These are phyloP conservation scores for Venturia aucupariae DNA, from an alignment of 2,329 filamentous ascomycete genomes.

Conservation along the genomic window DNA sequence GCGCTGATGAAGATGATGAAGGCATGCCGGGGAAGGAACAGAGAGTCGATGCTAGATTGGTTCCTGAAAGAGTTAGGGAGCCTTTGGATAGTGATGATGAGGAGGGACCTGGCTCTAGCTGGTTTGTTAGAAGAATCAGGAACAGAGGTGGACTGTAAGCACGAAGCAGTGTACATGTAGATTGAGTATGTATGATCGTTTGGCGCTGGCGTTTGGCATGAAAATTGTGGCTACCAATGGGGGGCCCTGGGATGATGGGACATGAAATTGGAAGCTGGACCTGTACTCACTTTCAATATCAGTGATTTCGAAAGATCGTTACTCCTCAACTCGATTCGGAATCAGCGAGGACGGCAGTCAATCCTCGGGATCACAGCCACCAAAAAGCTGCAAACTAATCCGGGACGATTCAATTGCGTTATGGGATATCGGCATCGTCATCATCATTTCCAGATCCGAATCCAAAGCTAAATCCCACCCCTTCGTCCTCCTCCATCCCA, in stretches of 20 bases:
- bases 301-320: background rate
- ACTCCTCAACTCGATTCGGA: background rate
- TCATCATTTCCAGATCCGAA: constrained; percentile 52
- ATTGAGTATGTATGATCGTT: no score
- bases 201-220: background rate
- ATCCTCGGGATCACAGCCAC: background rate
- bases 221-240: background rate
- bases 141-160: background rate
- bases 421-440: constrained; percentile 21
- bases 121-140: background rate
- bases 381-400: background rate
- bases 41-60: constrained; percentile 52
- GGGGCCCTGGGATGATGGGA: background rate
- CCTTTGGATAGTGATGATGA: background rate
- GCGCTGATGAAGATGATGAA: constrained; percentile 49
- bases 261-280: background rate
- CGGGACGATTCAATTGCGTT: background rate
- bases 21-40: constrained; percentile 42
- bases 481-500: constrained; percentile 30
- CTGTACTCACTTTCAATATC: background rate
- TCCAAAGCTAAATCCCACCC: constrained; percentile 51
- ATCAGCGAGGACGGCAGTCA: background rate
- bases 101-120: background rate
- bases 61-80: background rate
- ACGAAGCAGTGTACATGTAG: background rate